phyloP scores from a whole-genome alignment of 73 alveolate species.

The Stentor coeruleus region DNA sequence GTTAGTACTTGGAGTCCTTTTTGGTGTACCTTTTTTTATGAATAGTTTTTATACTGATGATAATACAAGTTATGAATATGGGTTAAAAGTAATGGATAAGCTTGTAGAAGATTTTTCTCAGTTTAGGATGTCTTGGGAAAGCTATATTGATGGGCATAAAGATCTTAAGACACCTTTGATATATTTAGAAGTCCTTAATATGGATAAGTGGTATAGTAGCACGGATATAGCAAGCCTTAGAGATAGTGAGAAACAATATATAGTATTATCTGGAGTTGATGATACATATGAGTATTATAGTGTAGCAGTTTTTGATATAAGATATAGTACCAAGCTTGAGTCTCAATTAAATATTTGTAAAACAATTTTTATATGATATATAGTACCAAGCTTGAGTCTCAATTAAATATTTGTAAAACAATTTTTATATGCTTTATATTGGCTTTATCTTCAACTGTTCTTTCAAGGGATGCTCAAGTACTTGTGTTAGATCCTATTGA shows the following conservation, averaged over 20 bases:
- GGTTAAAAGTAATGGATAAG: slow-evolving; percentile 29
- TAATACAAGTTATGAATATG: slow-evolving; percentile 14
- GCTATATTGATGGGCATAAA: slow-evolving; percentile 26
- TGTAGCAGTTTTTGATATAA: slow-evolving; percentile 51
- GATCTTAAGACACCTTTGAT: slow-evolving; percentile 38
- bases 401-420: slow-evolving; percentile 34
- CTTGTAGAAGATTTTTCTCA: not conserved
- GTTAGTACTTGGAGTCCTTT: slow-evolving; percentile 63
- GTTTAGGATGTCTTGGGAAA: slow-evolving; percentile 29
- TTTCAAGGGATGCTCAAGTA: slow-evolving; percentile 70
- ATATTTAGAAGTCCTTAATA: slow-evolving; percentile 20
- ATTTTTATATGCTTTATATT: slow-evolving; percentile 42
- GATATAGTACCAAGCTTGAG: slow-evolving; percentile 29
- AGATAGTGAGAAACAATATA: slow-evolving; percentile 28
- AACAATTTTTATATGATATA: slow-evolving; percentile 43
- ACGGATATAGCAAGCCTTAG: slow-evolving; percentile 25
- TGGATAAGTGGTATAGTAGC: not conserved
- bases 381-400: slow-evolving; percentile 33
- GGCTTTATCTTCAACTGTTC: slow-evolving; percentile 32
- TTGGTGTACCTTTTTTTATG: slow-evolving; percentile 54
- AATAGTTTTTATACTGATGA: slow-evolving; percentile 38
- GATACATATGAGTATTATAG: not conserved
- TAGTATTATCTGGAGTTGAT: slow-evolving; percentile 24
- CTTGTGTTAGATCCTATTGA: slow-evolving; percentile 84
- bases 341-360: slow-evolving; percentile 35